Conservation (phyloP, 208 protist genomes). For the Leishmania turanica region DNA sequence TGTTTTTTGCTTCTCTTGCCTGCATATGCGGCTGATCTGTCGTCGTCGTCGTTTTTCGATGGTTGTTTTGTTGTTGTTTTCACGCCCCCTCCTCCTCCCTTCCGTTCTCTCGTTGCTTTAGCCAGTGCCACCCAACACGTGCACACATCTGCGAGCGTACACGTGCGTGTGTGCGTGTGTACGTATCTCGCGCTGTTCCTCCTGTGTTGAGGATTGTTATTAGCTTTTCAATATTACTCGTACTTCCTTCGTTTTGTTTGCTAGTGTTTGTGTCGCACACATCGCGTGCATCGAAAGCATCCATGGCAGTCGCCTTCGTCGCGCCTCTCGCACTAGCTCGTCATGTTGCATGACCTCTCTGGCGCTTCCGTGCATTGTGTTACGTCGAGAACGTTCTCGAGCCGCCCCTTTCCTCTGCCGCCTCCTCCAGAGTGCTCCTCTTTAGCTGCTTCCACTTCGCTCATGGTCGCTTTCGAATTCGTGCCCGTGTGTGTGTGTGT, state of each 20-base stretch:
- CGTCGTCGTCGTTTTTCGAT: background rate
- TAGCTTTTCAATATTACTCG: background rate
- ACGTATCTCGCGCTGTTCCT: background rate
- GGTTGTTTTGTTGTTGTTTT: background rate
- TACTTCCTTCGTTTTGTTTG: background rate
- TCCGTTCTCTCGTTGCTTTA: background rate
- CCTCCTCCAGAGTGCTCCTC: background rate
- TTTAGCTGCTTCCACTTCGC: background rate
- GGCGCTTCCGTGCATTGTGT: background rate
- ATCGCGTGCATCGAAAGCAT: background rate
- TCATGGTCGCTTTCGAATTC: background rate
- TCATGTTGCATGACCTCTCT: background rate
- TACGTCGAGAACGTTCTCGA: background rate
- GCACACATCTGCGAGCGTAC: background rate
- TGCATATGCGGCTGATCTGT: no score
- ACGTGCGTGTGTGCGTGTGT: background rate
- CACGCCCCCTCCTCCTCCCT: background rate
- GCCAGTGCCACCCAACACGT: background rate
- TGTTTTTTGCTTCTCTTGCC: background rate
- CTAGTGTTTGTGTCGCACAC: background rate
- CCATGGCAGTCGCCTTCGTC: background rate
- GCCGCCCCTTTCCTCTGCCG: background rate
- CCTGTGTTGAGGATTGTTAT: background rate
- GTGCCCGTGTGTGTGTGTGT: background rate
- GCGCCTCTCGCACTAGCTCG: background rate